Base-by-base conservation (phyloP, 306 rosid species). In the Notholithocarpus densiflorus region DNA sequence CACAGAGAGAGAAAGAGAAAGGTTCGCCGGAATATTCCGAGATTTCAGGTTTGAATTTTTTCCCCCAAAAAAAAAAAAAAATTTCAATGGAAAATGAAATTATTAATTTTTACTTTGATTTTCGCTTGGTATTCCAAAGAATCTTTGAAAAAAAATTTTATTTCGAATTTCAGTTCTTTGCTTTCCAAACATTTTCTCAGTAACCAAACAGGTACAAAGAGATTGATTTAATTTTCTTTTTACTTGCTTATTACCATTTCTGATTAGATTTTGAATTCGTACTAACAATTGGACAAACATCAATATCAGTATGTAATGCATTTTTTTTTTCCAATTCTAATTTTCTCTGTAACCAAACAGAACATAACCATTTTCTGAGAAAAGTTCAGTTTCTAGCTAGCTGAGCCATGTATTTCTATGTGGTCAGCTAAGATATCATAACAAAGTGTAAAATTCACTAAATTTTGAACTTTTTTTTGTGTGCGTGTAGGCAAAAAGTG, bases 31-130 rank as follows among this genome's bases (percentile, higher is more conserved):
- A 73, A 26, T 68, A 43, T 48, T 81, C 74, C 80, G 64, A 77
- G 13, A 64, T 32, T 72, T 18, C 77, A 84, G 88, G 85, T 84
- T 68, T 2, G 31, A 34, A 43, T 66, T 59, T 3, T 77, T 57
- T 0, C 15, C 13, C 37, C 34, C 32, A 2, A 10, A 32, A 17
- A 5, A 20, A 54, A 54, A 2, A 11, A 32, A 23, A 11, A 20
- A 1, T 60, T 1, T 27, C 69, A 62, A 26, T 29, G 1, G 20
- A 29, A 62, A 29, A 6, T 31, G 0, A 31, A 48, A 48, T 48
- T 48, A 11, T 34, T 34, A 32, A 32, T 34, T 34, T n/a, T 14
- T 59, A n/a, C 34, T 53, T 26, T 29, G 13, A 26, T 76, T 37
- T n/a, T 54, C 9, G n/a, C 29, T 37, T 48, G 5, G 26, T 1